Evolutionary conservation across 805 yeast genomes (phyloP), one percentile per base, ranked within the genome.

Genomic region (Saccharomyces kudriavzevii): DNA sequence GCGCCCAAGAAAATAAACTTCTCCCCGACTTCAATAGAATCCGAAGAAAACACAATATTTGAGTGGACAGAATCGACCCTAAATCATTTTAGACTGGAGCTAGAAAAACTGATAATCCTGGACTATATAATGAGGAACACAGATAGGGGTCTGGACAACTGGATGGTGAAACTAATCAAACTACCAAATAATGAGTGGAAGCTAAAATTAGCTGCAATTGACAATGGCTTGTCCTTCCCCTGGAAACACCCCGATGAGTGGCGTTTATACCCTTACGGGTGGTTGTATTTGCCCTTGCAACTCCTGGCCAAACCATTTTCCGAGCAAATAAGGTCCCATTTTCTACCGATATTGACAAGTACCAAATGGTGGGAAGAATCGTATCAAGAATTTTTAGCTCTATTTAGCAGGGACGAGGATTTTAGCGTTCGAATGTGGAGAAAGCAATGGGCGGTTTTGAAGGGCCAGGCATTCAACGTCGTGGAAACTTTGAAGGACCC

Each of bases 171-270:
- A 52, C 59, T 83, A 74, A n/a, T 78, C 82, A 77, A 56, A 60
- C 17, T 50, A 17, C 22, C 31, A 25, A 59, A 63, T 30, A 58
- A 61, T 10, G 45, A 48, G 5, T 63, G 66, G 55, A 58, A 57
- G 14, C 55, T 85, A 13, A 75, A 72, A 50, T 73, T 85, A 29
- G 89, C 88, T 2, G 92, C 91, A 0, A 85, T 85, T 47, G 91
- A 85, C 61, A 83, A 87, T 14, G 90, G 90, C 0, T 71, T 85
- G 29, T 76, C 90, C 0, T 85, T 83, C 60, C 91, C 92, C 4
- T 85, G 89, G 89, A 85, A 85, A 61, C 89, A 84, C 58, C 91
- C 91, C 0, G 87, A 85, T 66, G 89, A 84, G 62, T 84, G 90
- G 89, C 70, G 91, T 52, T 82, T 88, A 0, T 85, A 83, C 60